phyloP scores from a whole-genome alignment of 169 alveolate species.

The Eimeria nieschulzi region DNA sequence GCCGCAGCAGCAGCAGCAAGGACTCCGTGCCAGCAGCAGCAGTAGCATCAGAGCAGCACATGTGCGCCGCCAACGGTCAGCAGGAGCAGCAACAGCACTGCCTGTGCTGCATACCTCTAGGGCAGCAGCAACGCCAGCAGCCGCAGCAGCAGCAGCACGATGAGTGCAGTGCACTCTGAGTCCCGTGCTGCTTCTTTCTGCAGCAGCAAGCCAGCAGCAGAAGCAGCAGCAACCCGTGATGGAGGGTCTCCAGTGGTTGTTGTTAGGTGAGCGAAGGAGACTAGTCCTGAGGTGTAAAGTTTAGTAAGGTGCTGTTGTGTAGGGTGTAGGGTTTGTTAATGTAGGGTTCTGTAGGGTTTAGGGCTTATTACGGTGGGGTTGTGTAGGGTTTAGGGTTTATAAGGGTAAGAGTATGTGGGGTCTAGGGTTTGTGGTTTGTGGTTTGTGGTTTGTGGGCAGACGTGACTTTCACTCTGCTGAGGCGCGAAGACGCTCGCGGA shows the following conservation, averaged over 20 bases:
- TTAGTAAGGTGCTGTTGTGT: neutral
- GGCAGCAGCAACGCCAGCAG: constrained; percentile 17
- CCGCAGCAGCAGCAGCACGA: constrained; percentile 29
- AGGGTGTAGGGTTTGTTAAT: neutral
- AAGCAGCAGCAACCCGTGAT: neutral
- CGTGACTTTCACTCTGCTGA: constrained; percentile 16
- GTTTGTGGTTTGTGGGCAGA: neutral
- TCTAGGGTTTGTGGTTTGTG: constrained; percentile 17
- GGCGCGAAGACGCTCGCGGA: constrained; percentile 4
- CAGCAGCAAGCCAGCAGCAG: constrained; percentile 8
- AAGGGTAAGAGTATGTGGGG: neutral
- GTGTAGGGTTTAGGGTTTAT: constrained; percentile 39
- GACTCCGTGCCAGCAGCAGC: neutral
- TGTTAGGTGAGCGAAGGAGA: constrained; percentile 15
- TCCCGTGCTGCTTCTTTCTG: neutral
- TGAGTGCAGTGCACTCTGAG: constrained; percentile 20
- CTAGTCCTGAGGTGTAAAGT: neutral
- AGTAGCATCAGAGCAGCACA: constrained; percentile 10
- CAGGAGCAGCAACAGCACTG: constrained; percentile 10
- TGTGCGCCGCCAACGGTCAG: neutral
- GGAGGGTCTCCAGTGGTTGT: constrained; percentile 12
- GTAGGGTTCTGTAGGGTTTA: neutral
- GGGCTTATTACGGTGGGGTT: neutral
- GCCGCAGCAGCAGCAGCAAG: neutral
- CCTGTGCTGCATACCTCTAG: neutral